Percentiles rank a stretch among this genome's conserved stretches.
phyloP scores from a whole-genome alignment of 495 filamentous ascomycete species.

The Hypoxylon rickii region DNA sequence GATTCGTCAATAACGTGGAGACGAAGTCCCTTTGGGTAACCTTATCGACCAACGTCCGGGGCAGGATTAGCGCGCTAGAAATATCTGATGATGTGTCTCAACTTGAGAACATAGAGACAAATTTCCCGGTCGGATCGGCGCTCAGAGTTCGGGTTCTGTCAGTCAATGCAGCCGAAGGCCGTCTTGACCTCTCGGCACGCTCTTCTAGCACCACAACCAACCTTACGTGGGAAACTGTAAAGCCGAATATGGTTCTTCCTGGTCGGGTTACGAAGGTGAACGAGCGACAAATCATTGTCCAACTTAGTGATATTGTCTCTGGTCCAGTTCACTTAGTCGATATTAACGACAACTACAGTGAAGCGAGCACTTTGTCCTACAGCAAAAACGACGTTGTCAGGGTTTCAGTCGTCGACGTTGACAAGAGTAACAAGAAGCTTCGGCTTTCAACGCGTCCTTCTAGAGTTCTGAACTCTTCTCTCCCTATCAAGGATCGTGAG shows the following conservation, averaged over 20 bases:
- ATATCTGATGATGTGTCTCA: conserved; percentile 82
- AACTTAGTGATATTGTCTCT: conserved; percentile 75
- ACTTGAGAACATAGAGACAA: conserved; percentile 72
- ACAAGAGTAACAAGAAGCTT: conserved; percentile 80
- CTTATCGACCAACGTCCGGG: conserved; percentile 86
- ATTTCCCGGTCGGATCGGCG: conserved; percentile 87
- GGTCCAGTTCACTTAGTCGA: conserved; percentile 78
- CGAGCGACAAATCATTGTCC: conserved; percentile 81
- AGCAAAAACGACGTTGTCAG: conserved; percentile 84
- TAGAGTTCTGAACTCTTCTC: conserved; percentile 81
- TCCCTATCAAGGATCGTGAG: conserved; percentile 81
- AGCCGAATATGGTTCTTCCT: conserved; percentile 76
- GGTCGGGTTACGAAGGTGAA: conserved; percentile 83
- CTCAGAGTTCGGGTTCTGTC: conserved; percentile 74
- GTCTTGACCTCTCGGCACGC: conserved; percentile 80
- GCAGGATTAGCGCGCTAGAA: conserved; percentile 78
- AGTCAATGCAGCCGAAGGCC: conserved; percentile 73
- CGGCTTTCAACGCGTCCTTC: conserved; percentile 84
- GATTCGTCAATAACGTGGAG: conserved; percentile 86
- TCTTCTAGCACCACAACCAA: conserved; percentile 55
- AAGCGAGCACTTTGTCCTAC: conserved; percentile 63
- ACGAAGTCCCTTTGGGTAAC: conserved; percentile 84
- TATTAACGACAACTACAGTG: conserved; percentile 81
- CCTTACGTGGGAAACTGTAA: conserved; percentile 69
- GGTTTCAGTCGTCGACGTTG: conserved; percentile 79